phyloP scores from a whole-genome alignment of 1,284 basidiomycete species.

The Erythrobasidium hasegawianum region DNA sequence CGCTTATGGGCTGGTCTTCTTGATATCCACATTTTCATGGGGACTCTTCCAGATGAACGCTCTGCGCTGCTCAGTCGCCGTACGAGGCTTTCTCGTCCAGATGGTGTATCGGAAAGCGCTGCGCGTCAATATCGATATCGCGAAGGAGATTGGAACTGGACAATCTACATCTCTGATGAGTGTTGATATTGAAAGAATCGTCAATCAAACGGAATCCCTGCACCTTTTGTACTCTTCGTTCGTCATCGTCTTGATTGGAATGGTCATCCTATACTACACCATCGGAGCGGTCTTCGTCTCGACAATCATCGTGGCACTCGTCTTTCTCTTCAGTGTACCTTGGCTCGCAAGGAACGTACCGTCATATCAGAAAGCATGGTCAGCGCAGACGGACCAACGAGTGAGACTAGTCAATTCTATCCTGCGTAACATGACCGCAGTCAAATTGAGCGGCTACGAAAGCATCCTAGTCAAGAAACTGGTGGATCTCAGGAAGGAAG shows the following conservation, averaged over 20 bases:
- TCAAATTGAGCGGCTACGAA: slow-evolving; percentile 46
- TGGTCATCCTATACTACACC: slow-evolving; percentile 42
- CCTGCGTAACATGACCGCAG: slow-evolving; percentile 43
- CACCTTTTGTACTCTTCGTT: slow-evolving; percentile 42
- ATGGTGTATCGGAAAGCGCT: slow-evolving; percentile 45
- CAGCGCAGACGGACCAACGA: slow-evolving; percentile 41
- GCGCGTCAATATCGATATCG: slow-evolving; percentile 40
- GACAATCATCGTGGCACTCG: slow-evolving; percentile 39
- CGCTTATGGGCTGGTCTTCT: slow-evolving; percentile 44
- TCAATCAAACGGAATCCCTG: slow-evolving; percentile 29
- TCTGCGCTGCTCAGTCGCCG: slow-evolving; percentile 38
- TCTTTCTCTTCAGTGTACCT: slow-evolving; percentile 40
- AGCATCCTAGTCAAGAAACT: slow-evolving; percentile 40
- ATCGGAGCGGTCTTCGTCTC: slow-evolving; percentile 43
- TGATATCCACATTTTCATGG: slow-evolving; percentile 34
- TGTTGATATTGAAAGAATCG: slow-evolving; percentile 45
- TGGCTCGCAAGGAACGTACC: slow-evolving; percentile 39
- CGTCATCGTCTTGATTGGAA: slow-evolving; percentile 42
- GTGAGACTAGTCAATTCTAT: slow-evolving; percentile 42
- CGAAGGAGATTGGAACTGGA: slow-evolving; percentile 42
- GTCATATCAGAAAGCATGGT: slow-evolving; percentile 41
- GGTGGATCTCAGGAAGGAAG: slow-evolving; percentile 37
- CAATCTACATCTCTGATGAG: slow-evolving; percentile 45
- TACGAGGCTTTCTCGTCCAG: slow-evolving; percentile 44
- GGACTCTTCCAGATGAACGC: slow-evolving; percentile 28